A percentile compares a stretch with the other conserved stretches of the same genome.
These are phyloP conservation scores for Capronia americana DNA, from an alignment of 2,329 filamentous ascomycete genomes.

Conservation along the genomic window DNA sequence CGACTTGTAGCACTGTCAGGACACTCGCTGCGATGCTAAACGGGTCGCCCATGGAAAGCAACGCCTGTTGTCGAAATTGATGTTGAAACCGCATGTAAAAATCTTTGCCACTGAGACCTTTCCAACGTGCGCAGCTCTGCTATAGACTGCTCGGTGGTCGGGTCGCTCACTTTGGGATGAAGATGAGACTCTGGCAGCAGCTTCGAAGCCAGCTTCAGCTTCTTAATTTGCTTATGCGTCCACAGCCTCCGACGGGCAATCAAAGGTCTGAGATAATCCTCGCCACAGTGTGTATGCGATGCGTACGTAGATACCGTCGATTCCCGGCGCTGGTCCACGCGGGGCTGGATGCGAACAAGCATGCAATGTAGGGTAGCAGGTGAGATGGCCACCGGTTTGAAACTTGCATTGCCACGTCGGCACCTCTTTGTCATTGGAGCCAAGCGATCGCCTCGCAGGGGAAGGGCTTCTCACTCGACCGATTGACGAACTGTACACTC, in stretches of 20 bases:
- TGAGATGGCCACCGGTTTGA: background rate
- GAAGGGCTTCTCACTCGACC: background rate
- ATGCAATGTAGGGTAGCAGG: background rate
- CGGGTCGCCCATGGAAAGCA: constrained; percentile 9
- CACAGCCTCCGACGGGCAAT: background rate
- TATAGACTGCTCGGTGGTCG: background rate
- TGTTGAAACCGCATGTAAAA: background rate
- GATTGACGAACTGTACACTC: background rate
- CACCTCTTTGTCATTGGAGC: background rate
- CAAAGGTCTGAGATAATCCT: background rate
- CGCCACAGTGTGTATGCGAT: background rate
- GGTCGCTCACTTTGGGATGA: background rate
- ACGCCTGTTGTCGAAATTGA: background rate
- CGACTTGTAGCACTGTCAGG: constrained; percentile 11
- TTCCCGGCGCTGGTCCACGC: background rate
- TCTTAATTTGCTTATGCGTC: background rate
- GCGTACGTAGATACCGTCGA: too few relatives aligned
- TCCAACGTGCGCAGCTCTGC: background rate
- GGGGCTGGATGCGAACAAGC: background rate
- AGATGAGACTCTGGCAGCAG: background rate
- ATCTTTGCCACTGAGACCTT: background rate
- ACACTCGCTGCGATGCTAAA: constrained; percentile 10
- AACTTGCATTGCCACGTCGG: background rate
- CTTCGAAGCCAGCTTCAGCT: background rate
- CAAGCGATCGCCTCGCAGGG: background rate